Conservation (phyloP, 305 asterid species). For the Salvia sclarea region DNA sequence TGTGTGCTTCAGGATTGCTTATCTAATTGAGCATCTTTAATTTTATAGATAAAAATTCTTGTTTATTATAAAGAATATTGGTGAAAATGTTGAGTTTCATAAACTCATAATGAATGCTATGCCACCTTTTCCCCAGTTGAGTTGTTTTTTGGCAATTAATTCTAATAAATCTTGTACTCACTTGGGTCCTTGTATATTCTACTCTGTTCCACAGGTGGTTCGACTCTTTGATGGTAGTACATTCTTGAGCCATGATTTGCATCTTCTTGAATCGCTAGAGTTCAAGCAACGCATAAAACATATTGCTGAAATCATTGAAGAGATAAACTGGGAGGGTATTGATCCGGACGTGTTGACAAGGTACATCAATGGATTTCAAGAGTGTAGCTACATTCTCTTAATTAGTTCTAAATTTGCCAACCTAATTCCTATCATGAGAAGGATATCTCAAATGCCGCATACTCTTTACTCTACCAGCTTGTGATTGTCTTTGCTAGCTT, state of each 20-base stretch:
- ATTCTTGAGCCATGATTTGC: constrained; percentile 88
- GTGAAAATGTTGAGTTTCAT: neutral
- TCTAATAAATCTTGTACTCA: constrained; percentile 22
- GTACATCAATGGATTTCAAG: constrained; percentile 42
- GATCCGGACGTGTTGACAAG: constrained; percentile 93
- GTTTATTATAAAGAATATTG: neutral
- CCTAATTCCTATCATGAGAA: constrained; percentile 6
- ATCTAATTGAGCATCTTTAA: neutral
- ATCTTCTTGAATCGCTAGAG: constrained; percentile 92
- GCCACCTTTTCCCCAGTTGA: constrained; percentile 4
- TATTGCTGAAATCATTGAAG: constrained; percentile 83
- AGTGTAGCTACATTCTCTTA: constrained; percentile 8
- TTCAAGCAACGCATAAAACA: constrained; percentile 90
- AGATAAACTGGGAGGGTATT: constrained; percentile 73
- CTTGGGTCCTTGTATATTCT: constrained; percentile 24
- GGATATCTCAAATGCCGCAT: constrained; percentile 16
- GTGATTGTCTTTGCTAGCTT: constrained; percentile 20
- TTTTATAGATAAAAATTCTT: neutral
- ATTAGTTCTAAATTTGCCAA: constrained; percentile 18
- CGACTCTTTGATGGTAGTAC: constrained; percentile 55
- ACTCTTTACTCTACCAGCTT: neutral
- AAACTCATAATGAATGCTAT: neutral
- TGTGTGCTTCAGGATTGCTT: neutral
- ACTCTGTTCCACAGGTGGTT: constrained; percentile 61
- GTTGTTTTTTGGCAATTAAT: constrained; percentile 27